Conservation (phyloP, 202 grass and related monocot species). For the Musa balbisiana region DNA sequence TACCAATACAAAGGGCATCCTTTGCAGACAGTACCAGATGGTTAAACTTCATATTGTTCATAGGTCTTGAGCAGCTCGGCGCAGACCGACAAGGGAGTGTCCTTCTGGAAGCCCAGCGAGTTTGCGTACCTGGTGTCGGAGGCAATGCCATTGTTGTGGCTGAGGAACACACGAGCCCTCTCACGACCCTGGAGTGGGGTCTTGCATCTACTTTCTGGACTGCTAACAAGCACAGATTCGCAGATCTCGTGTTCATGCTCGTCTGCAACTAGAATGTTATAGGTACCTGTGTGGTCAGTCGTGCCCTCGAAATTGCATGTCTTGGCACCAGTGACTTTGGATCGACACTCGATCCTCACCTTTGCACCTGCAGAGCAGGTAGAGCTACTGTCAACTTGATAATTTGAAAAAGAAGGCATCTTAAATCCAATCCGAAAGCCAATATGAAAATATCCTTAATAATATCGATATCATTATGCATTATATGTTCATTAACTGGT, state of each 20-base stretch:
- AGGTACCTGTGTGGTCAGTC: slow-evolving; percentile 74
- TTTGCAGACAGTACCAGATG: too few relatives aligned
- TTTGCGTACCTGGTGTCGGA: slow-evolving; percentile 61
- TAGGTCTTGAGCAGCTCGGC: slow-evolving; percentile 60
- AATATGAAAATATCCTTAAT: not conserved
- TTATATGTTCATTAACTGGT: not conserved
- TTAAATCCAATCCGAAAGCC: not conserved
- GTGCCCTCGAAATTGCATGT: slow-evolving; percentile 60
- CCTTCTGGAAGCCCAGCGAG: slow-evolving; percentile 63
- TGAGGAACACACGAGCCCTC: slow-evolving; percentile 66
- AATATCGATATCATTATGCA: not conserved
- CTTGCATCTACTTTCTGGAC: slow-evolving; percentile 43
- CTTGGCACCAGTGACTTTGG: slow-evolving; percentile 36
- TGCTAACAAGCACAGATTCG: slow-evolving; percentile 74
- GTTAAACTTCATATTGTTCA: slow-evolving; percentile 20
- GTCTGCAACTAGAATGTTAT: slow-evolving; percentile 51
- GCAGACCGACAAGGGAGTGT: slow-evolving; percentile 42
- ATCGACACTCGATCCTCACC: slow-evolving; percentile 70
- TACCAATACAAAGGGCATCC: too few relatives aligned
- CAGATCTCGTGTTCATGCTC: slow-evolving; percentile 71
- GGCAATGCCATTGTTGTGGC: slow-evolving; percentile 73
- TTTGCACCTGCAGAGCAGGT: slow-evolving; percentile 53
- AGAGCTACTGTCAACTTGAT: not conserved
- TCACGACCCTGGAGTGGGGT: slow-evolving; percentile 50
- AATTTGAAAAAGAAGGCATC: not conserved